These are phyloP conservation scores for Candida nitratophila DNA, from an alignment of 805 yeast genomes.

Conservation along the genomic window DNA sequence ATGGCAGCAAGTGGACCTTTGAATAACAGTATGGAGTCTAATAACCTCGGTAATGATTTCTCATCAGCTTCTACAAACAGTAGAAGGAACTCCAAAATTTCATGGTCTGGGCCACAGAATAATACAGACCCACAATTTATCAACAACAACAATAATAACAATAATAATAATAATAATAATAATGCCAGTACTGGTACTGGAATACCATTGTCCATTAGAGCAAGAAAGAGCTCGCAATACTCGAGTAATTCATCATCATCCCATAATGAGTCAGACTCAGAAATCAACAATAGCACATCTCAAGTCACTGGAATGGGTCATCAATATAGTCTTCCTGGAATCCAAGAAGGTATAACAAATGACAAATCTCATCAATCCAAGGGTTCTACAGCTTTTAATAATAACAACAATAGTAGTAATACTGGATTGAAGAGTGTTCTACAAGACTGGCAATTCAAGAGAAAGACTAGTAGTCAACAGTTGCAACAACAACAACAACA, in stretches of 20 bases:
- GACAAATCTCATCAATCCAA: too few relatives aligned
- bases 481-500: background rate
- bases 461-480: background rate
- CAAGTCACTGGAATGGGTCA: background rate
- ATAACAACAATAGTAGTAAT: too few relatives aligned
- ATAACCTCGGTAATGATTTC: background rate
- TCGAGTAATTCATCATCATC: background rate
- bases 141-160: background rate
- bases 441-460: conserved; percentile 1
- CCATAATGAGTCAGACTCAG: background rate
- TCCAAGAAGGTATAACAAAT: background rate
- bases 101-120: conserved; percentile 13
- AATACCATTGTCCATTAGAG: background rate
- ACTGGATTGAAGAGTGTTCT: background rate
- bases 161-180: too few relatives aligned
- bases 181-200: too few relatives aligned
- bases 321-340: background rate
- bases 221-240: background rate
- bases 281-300: background rate
- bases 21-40: background rate
- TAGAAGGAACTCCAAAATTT: conserved; percentile 16
- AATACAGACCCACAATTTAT: too few relatives aligned
- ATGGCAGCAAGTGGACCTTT: background rate
- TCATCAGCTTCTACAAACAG: background rate
- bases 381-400: too few relatives aligned